Evolutionary conservation across 2,329 filamentous ascomycete genomes (phyloP).

Genomic region (Aspergillus ochraceoroseus): DNA sequence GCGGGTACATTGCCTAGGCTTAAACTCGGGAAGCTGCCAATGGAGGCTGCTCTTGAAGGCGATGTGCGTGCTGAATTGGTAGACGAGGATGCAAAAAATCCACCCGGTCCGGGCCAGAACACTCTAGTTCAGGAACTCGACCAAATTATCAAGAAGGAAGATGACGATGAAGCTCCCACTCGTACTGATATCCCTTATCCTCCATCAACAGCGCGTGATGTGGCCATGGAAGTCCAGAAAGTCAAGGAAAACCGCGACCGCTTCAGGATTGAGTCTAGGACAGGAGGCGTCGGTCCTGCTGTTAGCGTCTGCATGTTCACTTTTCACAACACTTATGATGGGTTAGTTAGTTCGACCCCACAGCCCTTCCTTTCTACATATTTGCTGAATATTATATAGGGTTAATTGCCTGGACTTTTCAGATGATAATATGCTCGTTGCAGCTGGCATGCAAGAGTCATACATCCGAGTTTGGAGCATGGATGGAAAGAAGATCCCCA

Average conservation of each 20-base stretch:
- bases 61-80: constrained; percentile 84
- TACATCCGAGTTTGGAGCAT: constrained; percentile 94
- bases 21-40: constrained; percentile 73
- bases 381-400: constrained; percentile 44
- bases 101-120: constrained; percentile 64
- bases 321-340: constrained; percentile 92
- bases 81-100: constrained; percentile 74
- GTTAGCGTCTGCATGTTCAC: constrained; percentile 96
- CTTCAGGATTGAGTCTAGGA: constrained; percentile 79
- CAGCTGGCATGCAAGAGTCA: constrained; percentile 84
- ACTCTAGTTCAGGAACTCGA: constrained; percentile 84
- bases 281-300: constrained; percentile 74
- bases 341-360: constrained; percentile 50
- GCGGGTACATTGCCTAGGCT: constrained; percentile 58
- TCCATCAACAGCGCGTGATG: constrained; percentile 80
- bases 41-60: constrained; percentile 74
- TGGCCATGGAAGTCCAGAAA: constrained; percentile 89
- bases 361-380: not conserved
- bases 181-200: constrained; percentile 79
- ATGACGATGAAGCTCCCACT: constrained; percentile 74
- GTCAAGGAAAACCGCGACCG: constrained; percentile 88
- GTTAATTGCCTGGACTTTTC: constrained; percentile 95
- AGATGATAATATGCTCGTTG: constrained; percentile 79
- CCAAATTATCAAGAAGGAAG: constrained; percentile 79
- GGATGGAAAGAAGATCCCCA: constrained; percentile 74